phyloP scores from a whole-genome alignment of 2,329 filamentous ascomycete species.

The Coniella vitis region DNA sequence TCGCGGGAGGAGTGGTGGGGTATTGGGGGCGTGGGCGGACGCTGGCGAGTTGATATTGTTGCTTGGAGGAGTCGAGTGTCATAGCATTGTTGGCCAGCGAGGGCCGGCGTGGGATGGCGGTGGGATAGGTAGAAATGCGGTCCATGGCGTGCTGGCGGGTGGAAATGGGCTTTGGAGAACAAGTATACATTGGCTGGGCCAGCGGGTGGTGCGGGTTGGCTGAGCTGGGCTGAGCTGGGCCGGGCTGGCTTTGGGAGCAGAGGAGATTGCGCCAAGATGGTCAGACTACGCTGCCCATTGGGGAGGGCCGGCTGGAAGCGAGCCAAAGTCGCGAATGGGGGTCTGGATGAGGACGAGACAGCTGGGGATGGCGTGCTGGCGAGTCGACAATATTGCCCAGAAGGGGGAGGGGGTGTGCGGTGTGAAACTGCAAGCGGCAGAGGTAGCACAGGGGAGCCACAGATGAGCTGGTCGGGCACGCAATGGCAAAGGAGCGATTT shows the following conservation, averaged over 20 bases:
- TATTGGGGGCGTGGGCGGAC: slow-evolving; percentile 5
- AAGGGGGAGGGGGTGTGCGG: neutral
- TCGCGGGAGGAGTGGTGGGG: slow-evolving; percentile 17
- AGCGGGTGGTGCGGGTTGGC: slow-evolving; percentile 3
- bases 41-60: slow-evolving; percentile 3
- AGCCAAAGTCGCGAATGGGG: neutral
- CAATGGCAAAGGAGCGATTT: slow-evolving; percentile 12
- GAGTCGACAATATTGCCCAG: neutral
- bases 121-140: slow-evolving; percentile 6
- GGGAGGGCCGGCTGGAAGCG: slow-evolving; percentile 3
- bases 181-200: slow-evolving; percentile 6
- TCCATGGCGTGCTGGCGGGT: slow-evolving; percentile 9
- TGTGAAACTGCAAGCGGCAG: neutral
- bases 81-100: slow-evolving; percentile 9
- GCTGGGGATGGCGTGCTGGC: slow-evolving; percentile 13
- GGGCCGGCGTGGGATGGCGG: slow-evolving; percentile 9
- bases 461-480: slow-evolving; percentile 10
- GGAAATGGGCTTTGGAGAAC: neutral
- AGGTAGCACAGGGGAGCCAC: too few relatives aligned
- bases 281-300: slow-evolving; percentile 11
- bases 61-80: neutral
- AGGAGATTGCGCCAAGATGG: slow-evolving; percentile 10
- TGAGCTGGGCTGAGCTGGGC: slow-evolving; percentile 1
- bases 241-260: slow-evolving; percentile 7
- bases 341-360: slow-evolving; percentile 12